A percentile compares a stretch with the other conserved stretches of the same genome.
Evolutionary conservation across 73 alveolate species (phyloP).

Genomic region (Paramecium tetraurelia): DNA sequence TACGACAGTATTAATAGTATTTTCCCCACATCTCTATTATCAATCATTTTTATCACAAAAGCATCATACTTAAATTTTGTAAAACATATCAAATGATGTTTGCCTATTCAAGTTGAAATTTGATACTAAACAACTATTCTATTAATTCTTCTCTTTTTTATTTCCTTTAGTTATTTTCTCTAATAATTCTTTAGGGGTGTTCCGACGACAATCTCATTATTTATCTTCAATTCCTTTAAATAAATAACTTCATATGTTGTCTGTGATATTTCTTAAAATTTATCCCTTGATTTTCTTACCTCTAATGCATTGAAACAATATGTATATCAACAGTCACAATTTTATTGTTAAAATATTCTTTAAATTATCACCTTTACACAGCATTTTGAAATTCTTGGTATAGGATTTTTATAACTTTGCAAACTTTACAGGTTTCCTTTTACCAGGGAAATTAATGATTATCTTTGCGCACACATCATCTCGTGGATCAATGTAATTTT

Average conservation of each 20-base stretch:
- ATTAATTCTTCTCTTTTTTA: background rate
- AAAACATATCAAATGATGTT: background rate
- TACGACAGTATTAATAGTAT: background rate
- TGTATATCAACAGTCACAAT: background rate
- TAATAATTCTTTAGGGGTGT: background rate
- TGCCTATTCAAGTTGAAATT: background rate
- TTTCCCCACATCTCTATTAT: background rate
- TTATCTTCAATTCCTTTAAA: background rate
- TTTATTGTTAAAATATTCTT: background rate
- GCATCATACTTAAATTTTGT: background rate
- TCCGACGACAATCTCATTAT: constrained; percentile 5
- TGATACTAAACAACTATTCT: background rate
- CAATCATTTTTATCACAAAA: background rate
- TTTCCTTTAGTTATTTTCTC: background rate
- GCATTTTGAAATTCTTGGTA: background rate
- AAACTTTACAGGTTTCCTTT: background rate
- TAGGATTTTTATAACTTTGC: background rate
- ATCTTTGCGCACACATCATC: background rate
- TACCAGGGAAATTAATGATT: background rate
- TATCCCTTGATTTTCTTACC: background rate
- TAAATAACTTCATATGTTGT: background rate
- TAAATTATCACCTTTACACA: background rate
- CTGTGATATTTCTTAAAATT: constrained; percentile 2
- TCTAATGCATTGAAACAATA: background rate
- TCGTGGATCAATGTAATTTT: background rate